These are phyloP conservation scores for Cytospora piceicola DNA, from an alignment of 2,329 filamentous ascomycete genomes.

Conservation along the genomic window DNA sequence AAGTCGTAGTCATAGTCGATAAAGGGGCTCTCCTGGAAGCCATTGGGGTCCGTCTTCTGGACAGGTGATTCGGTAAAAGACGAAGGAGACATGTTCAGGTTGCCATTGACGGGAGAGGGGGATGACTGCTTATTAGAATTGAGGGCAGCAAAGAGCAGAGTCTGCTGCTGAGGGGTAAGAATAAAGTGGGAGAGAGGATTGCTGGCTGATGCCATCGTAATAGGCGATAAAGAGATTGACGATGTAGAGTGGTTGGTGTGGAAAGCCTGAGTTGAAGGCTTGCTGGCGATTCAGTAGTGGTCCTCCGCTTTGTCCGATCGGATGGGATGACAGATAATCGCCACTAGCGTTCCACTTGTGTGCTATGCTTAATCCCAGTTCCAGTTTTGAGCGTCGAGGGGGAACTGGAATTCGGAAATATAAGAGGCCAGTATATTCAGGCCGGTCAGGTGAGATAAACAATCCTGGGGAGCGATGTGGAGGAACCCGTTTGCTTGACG, in stretches of 20 bases:
- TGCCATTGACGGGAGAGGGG: slow-evolving; percentile 43
- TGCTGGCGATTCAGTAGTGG: slow-evolving; percentile 7
- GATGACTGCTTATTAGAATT: slow-evolving; percentile 65
- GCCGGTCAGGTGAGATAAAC: not conserved
- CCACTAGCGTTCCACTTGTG: slow-evolving; percentile 20
- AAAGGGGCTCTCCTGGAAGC: slow-evolving; percentile 76
- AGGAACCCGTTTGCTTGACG: not conserved
- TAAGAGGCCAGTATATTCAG: not conserved
- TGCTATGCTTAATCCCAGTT: not conserved
- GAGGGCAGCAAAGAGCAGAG: slow-evolving; percentile 74
- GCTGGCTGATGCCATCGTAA: slow-evolving; percentile 55
- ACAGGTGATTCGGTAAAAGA: slow-evolving; percentile 55
- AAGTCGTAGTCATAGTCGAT: slow-evolving; percentile 82
- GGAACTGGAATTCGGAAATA: not conserved
- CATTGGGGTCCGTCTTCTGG: slow-evolving; percentile 51
- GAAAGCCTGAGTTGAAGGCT: slow-evolving; percentile 1
- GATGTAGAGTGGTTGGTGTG: slow-evolving; percentile 7
- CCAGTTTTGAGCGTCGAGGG: not conserved
- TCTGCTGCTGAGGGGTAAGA: slow-evolving; percentile 77
- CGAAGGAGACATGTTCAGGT: slow-evolving; percentile 50
- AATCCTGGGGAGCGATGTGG: not conserved
- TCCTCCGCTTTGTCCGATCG: slow-evolving; percentile 17
- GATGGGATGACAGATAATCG: slow-evolving; percentile 14
- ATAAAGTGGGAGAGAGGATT: slow-evolving; percentile 62
- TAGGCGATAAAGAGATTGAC: slow-evolving; percentile 2